Base-by-base conservation (phyloP, 306 rosid species). In the Casuarina glauca region DNA sequence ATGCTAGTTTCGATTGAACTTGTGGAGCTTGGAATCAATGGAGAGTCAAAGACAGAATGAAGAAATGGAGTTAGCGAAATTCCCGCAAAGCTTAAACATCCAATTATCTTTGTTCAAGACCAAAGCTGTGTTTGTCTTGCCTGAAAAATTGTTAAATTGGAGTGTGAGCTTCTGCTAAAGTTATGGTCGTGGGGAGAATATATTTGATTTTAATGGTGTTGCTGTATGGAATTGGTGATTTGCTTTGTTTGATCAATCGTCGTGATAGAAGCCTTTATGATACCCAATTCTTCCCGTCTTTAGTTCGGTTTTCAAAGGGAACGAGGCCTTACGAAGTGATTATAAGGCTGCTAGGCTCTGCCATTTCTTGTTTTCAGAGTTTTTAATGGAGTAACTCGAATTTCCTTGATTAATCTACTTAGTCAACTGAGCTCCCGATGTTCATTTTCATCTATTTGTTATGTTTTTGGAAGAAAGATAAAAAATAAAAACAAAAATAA, bases 1-100 rank as follows among this genome's bases (percentile, higher is more conserved):
- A 96, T 86, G 97, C 99, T 77, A 96, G 98, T 88, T 90, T 93
- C 79, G 99, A 91, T 80, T 93, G 87, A 88, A 83, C 62, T 54
- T 19, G 71, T 12, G 74, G 46, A 78, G 77, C 57, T 66, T 73
- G 81, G 76, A 81, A 60, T 69, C 87, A 53, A 26, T 26, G 32
- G 32, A 26, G 32, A 51, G 57, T 69, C 66, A 41, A 49, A 79
- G 51, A 39, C 45, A 74, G 71, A 58, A 52, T 39, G 79, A 55
- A 74, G 76, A 69, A 75, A 62, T 70, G 15, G 70, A 51, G 69
- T 35, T 12, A 32, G 73, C 85, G 39, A 26, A 67, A 54, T 61
- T 77, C 76, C 15, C 15, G 51, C 73, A n/a, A 26, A 26, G 70
- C 79, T 70, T 78, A 38, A 36, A 16, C 62, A 78, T 57, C n/a